Evolutionary conservation across 73 alveolate genomes (phyloP).

Genomic region (Paraurostyla sp.): DNA sequence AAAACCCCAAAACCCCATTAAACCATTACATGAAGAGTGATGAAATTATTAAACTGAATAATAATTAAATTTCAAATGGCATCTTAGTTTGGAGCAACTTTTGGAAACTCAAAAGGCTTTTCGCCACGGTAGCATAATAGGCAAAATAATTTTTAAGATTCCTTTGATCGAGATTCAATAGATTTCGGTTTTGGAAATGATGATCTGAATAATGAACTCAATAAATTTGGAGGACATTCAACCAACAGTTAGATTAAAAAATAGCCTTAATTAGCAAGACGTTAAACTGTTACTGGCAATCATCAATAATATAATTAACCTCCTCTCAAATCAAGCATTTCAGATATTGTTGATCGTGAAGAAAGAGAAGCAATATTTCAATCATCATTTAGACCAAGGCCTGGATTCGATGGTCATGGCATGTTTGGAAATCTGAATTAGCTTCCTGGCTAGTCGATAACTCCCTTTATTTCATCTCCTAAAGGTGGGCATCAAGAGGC

Average conservation of each 20-base stretch:
- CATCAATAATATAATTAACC: neutral
- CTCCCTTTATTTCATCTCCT: slow-evolving; percentile 7
- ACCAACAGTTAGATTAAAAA: neutral
- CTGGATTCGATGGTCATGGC: too few relatives aligned
- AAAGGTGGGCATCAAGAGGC: neutral
- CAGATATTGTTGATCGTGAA: slow-evolving; percentile 45
- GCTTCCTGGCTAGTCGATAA: slow-evolving; percentile 7
- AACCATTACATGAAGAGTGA: too few relatives aligned
- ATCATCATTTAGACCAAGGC: slow-evolving; percentile 16
- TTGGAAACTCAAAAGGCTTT: slow-evolving; percentile 34
- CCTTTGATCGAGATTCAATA: slow-evolving; percentile 29
- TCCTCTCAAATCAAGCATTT: slow-evolving; percentile 39
- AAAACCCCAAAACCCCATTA: slow-evolving; percentile 32
- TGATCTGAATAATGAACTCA: neutral
- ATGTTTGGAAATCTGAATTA: neutral
- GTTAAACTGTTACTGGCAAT: neutral
- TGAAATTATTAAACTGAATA: neutral
- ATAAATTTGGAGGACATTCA: neutral
- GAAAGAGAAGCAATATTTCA: slow-evolving; percentile 40
- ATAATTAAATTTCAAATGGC: neutral
- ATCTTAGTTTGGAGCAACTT: slow-evolving; percentile 38
- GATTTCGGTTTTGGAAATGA: slow-evolving; percentile 31
- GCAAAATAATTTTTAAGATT: neutral
- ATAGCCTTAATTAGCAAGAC: neutral
- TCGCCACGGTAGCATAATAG: neutral